phyloP scores from a whole-genome alignment of 2,329 filamentous ascomycete genomes.

The Verticillium tricorpus region DNA sequence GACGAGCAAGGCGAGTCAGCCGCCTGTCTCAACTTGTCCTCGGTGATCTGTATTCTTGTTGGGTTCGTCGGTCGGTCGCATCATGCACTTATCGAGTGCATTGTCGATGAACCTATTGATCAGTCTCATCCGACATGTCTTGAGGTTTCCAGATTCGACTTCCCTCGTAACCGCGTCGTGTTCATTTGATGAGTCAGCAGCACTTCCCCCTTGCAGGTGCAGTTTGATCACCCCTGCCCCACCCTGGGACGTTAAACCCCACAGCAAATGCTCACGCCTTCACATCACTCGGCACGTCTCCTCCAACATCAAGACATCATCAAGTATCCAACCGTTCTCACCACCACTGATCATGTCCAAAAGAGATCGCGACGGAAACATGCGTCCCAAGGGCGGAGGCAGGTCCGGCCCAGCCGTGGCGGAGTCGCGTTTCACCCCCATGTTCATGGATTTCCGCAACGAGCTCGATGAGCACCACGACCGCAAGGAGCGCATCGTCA shows the following conservation, averaged over 20 bases:
- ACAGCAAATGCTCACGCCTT: neutral
- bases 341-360: conserved; percentile 27
- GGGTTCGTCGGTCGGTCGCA: neutral
- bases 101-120: neutral
- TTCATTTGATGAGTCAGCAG: neutral
- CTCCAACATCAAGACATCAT: neutral
- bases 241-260: neutral
- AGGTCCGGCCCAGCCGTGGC: conserved; percentile 25
- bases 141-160: neutral
- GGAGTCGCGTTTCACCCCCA: conserved; percentile 52
- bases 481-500: conserved; percentile 82
- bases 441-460: conserved; percentile 82
- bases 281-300: neutral
- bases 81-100: neutral
- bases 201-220: neutral
- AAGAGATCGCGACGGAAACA: conserved; percentile 48
- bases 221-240: neutral
- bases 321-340: neutral
- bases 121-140: neutral
- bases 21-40: neutral
- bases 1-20: neutral
- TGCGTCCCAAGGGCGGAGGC: conserved; percentile 20
- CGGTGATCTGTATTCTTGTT: neutral
- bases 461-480: conserved; percentile 95
- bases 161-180: neutral